Percentiles rank a stretch among this genome's conserved stretches.
phyloP scores from a whole-genome alignment of 108 stramenopile species.

The Aureococcus anophagefferens region DNA sequence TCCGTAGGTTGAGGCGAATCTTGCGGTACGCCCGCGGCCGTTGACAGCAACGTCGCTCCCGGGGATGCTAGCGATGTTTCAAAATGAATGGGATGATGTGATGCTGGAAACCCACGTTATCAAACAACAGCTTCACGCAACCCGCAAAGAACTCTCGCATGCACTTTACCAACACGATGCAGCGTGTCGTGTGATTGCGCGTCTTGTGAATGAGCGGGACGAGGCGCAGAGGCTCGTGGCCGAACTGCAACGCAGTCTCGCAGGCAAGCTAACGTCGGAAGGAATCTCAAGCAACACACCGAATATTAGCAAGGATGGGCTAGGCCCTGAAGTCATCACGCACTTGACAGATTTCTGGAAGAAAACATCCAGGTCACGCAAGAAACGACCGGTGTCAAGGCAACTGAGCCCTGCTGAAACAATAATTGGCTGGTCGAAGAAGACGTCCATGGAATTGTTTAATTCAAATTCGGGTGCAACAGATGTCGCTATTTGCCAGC shows the following conservation, averaged over 20 bases:
- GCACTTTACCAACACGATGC: constrained; percentile 95
- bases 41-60: constrained; percentile 44
- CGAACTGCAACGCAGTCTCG: constrained; percentile 19
- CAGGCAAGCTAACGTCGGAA: too few species aligned
- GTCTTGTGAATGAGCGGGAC: constrained; percentile 76
- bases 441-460: too few species aligned
- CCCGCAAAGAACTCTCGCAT: constrained; percentile 66
- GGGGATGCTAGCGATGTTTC: constrained; percentile 45
- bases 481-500: too few species aligned
- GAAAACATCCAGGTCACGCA: constrained; percentile 26
- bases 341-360: constrained; percentile 51
- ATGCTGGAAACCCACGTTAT: constrained; percentile 77
- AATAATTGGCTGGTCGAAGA: too few species aligned
- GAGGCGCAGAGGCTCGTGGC: constrained; percentile 52
- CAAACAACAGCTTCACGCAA: constrained; percentile 65
- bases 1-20: too few species aligned
- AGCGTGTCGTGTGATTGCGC: constrained; percentile 80
- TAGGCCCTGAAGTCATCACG: constrained; percentile 5
- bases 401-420: too few species aligned
- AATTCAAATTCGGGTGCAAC: too few species aligned
- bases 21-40: constrained; percentile 11
- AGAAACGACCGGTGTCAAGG: not conserved
- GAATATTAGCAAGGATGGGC: too few species aligned
- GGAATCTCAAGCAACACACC: too few species aligned
- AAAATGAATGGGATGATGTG: constrained; percentile 74